Base-by-base conservation (phyloP, 169 alveolate genomes). In the Plasmodium adleri region DNA sequence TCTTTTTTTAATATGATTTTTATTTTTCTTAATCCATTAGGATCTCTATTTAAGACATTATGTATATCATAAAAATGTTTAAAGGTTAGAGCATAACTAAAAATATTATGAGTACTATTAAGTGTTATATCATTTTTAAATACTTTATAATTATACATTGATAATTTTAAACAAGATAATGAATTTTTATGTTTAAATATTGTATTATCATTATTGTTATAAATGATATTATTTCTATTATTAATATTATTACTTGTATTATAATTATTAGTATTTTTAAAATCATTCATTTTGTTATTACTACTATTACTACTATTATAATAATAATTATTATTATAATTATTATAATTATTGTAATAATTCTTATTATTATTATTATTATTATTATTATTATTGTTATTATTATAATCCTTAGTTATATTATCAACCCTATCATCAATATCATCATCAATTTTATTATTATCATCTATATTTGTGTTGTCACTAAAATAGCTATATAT, bases 11-110 rank as follows among this genome's bases (percentile, higher is more conserved):
- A 3, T 72, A 83, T 83, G 2, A 83, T 68, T 83, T 83, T 83
- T 63, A 83, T 83, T 83, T 83, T 83, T 12, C 91, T 71, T 24
- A 83, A 50, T 43, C 91, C 91, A 2, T 54, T 70, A 17, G 91
- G 91, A 15, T 83, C 86, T 39, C 91, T 58, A 50, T 83, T 83
- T 22, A 83, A 63, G 5, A 83, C 47, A 52, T 83, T 83, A 45
- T 83, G 91, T 15, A 83, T 83, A 54, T 83, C 66, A 63, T 56
- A 47, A 52, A 70, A 83, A 49, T 83, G 91, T 10, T 68, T 83
- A 50, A 83, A 63, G 2, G 86, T 68, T 28, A 83, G 20, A 59
- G 76, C 20, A 28, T 72, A 68, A 1, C 59, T 73, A 39, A 39
- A 39, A 39, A 39, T 7, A 0, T 83, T 85, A 50, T 22, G 71